A percentile compares a stretch with the other conserved stretches of the same genome.
phyloP scores from a whole-genome alignment of 2,329 filamentous ascomycete species.

The Calonectria hawksworthii region DNA sequence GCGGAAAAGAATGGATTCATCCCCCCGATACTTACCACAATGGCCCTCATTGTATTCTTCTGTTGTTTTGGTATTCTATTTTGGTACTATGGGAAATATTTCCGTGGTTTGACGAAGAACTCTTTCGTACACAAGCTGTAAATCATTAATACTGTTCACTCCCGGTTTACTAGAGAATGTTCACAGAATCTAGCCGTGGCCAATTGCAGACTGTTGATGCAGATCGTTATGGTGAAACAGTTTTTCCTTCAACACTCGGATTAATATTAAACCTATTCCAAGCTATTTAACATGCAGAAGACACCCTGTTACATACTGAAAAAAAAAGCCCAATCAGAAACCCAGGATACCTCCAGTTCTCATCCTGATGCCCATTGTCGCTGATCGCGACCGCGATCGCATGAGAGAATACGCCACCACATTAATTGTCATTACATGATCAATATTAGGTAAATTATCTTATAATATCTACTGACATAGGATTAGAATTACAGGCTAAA shows the following conservation, averaged over 20 bases:
- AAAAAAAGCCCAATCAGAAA: neutral
- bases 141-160: neutral
- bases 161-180: neutral
- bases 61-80: constrained; percentile 23
- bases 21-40: neutral
- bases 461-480: neutral
- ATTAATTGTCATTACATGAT: neutral
- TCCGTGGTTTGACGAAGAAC: constrained; percentile 14
- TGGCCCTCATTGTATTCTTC: constrained; percentile 25
- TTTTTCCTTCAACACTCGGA: neutral
- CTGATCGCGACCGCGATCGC: neutral
- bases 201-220: neutral
- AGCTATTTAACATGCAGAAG: neutral
- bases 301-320: neutral
- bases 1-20: constrained; percentile 20
- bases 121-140: constrained; percentile 22
- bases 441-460: neutral
- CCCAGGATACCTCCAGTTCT: neutral
- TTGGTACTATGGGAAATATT: constrained; percentile 21
- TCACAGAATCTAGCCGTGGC: neutral
- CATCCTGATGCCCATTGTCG: neutral
- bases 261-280: neutral
- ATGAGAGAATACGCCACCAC: neutral
- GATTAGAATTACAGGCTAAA: neutral
- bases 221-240: neutral